Conservation (phyloP, 805 yeast genomes). For the Yarrowia alimentaria region DNA sequence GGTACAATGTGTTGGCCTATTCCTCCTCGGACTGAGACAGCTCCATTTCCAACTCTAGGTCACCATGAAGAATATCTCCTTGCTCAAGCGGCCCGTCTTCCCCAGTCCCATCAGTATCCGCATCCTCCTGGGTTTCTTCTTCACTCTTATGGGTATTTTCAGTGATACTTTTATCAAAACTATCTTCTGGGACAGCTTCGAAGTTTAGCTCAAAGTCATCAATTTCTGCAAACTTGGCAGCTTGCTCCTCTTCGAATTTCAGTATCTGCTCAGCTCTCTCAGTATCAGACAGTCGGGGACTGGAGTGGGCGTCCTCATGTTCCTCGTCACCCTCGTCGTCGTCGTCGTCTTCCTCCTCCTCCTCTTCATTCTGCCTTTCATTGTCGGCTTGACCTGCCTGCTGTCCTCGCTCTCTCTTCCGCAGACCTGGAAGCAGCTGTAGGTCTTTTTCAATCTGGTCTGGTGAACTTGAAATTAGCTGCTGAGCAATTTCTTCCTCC, state of each 20-base stretch:
- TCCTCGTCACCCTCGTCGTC: not conserved
- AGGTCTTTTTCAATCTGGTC: conserved; percentile 19
- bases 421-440: not conserved
- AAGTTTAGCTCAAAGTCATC: conserved; percentile 30
- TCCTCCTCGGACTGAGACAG: too few species aligned
- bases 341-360: not conserved
- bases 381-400: not conserved
- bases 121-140: too few species aligned
- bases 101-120: too few species aligned
- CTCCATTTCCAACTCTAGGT: conserved; percentile 11
- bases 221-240: conserved; percentile 31
- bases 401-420: not conserved
- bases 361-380: not conserved
- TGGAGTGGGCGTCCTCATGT: not conserved
- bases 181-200: conserved; percentile 12
- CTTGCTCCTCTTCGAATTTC: conserved; percentile 2
- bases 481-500: not conserved
- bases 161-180: conserved; percentile 10
- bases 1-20: too few species aligned
- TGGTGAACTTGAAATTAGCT: not conserved
- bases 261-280: not conserved
- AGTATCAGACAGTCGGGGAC: conserved; percentile 1
- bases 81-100: too few species aligned
- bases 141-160: too few species aligned
- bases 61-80: not conserved